Conservation (phyloP, 1,284 basidiomycete species). For the Anthracocystis walkeri region DNA sequence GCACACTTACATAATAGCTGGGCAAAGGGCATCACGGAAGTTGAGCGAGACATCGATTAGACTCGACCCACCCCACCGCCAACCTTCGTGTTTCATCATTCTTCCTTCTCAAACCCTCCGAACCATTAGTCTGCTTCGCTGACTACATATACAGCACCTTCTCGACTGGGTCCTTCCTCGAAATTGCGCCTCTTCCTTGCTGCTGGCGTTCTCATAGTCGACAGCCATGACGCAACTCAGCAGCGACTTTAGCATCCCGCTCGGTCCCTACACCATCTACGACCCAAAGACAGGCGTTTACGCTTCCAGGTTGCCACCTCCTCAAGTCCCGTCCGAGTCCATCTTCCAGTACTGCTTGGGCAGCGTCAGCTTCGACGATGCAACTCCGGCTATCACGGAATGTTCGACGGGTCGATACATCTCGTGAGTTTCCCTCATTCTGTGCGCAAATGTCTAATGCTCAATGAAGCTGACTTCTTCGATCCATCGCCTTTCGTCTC, state of each 20-base stretch:
- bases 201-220: not conserved
- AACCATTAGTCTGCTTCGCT: too few relatives aligned
- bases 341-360: conserved; percentile 28
- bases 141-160: not conserved
- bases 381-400: conserved; percentile 22
- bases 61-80: too few relatives aligned
- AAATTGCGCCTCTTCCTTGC: not conserved
- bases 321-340: conserved; percentile 16
- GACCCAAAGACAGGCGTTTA: conserved; percentile 22
- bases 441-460: not conserved
- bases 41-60: too few relatives aligned
- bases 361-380: conserved; percentile 32
- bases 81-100: too few relatives aligned
- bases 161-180: not conserved
- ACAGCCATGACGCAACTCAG: conserved; percentile 11
- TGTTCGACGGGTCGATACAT: conserved; percentile 20
- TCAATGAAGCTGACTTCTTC: not conserved
- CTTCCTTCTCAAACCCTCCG: too few relatives aligned
- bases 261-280: conserved; percentile 24
- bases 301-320: conserved; percentile 17
- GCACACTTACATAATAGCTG: too few relatives aligned
- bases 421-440: conserved; percentile 12
- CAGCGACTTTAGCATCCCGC: conserved; percentile 4
- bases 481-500: not conserved
- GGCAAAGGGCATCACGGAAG: too few relatives aligned